These are phyloP conservation scores for Pichia sp. DNA, from an alignment of 1,139 yeast species.

Conservation along the genomic window DNA sequence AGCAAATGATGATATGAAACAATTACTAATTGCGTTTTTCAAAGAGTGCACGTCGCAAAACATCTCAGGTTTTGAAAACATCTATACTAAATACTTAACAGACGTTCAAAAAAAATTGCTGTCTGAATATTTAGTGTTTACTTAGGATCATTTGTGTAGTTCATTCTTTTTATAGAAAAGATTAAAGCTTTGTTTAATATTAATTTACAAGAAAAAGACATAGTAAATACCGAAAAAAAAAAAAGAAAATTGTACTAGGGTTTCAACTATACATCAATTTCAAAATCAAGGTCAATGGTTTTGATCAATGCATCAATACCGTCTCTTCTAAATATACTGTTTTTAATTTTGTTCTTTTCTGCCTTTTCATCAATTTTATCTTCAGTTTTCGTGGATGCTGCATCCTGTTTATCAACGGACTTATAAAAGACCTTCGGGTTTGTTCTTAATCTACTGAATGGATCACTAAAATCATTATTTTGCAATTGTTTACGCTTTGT, in stretches of 20 bases:
- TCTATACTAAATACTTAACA: slow-evolving; percentile 41
- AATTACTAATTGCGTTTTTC: slow-evolving; percentile 53
- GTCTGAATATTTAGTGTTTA: slow-evolving; percentile 35
- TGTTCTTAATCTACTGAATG: slow-evolving; percentile 84
- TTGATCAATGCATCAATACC: slow-evolving; percentile 28
- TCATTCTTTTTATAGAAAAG: not conserved
- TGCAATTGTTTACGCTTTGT: slow-evolving; percentile 43
- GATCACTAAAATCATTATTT: slow-evolving; percentile 54
- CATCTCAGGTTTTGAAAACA: slow-evolving; percentile 46
- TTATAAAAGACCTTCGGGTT: slow-evolving; percentile 73
- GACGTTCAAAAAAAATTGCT: slow-evolving; percentile 54
- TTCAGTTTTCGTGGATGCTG: slow-evolving; percentile 10
- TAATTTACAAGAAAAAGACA: not conserved
- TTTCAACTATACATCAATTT: slow-evolving; percentile 18
- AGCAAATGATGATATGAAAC: slow-evolving; percentile 34
- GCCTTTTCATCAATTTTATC: slow-evolving; percentile 12
- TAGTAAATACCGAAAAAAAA: not conserved
- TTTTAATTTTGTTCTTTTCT: slow-evolving; percentile 13
- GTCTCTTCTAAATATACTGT: slow-evolving; percentile 23
- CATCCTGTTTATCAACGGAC: slow-evolving; percentile 15
- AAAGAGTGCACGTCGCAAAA: slow-evolving; percentile 53
- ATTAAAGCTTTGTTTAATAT: not conserved
- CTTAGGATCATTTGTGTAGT: not conserved
- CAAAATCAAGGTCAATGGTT: slow-evolving; percentile 24
- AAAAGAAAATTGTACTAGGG: not conserved